A percentile compares a stretch with the other conserved stretches of the same genome.
Conservation (phyloP, 495 filamentous ascomycete species). For the Tricharina praecox region DNA sequence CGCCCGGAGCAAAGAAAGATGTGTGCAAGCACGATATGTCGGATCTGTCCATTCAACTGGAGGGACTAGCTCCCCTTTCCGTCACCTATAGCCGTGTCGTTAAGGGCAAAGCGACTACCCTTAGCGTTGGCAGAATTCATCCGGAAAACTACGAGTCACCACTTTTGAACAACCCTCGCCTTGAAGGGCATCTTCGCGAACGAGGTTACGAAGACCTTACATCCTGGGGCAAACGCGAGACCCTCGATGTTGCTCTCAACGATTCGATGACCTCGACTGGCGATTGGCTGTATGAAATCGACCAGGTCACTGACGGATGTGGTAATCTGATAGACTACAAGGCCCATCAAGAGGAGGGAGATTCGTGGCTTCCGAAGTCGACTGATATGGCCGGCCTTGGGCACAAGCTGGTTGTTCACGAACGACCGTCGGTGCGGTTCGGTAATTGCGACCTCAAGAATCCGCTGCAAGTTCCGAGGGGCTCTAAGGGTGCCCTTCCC, state of each 20-base stretch:
- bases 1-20: constrained; percentile 36
- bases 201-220: constrained; percentile 41
- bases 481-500: constrained; percentile 49
- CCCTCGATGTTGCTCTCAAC: constrained; percentile 61
- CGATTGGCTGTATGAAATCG: constrained; percentile 73
- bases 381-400: constrained; percentile 52
- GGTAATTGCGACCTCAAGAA: constrained; percentile 56
- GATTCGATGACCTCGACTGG: constrained; percentile 66
- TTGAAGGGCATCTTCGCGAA: constrained; percentile 36
- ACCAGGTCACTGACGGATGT: constrained; percentile 76
- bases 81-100: constrained; percentile 77
- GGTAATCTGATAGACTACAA: constrained; percentile 77
- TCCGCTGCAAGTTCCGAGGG: constrained; percentile 67
- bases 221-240: constrained; percentile 63
- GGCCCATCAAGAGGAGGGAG: constrained; percentile 45
- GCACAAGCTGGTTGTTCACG: constrained; percentile 68
- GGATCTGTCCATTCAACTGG: constrained; percentile 59
- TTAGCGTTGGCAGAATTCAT: constrained; percentile 77
- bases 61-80: constrained; percentile 80
- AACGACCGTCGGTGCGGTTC: constrained; percentile 58
- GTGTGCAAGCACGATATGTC: constrained; percentile 73
- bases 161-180: constrained; percentile 39
- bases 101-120: constrained; percentile 53
- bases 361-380: constrained; percentile 37
- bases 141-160: constrained; percentile 74